Conservation (phyloP, 1,139 yeast species). For the Diutina ranongensis region DNA sequence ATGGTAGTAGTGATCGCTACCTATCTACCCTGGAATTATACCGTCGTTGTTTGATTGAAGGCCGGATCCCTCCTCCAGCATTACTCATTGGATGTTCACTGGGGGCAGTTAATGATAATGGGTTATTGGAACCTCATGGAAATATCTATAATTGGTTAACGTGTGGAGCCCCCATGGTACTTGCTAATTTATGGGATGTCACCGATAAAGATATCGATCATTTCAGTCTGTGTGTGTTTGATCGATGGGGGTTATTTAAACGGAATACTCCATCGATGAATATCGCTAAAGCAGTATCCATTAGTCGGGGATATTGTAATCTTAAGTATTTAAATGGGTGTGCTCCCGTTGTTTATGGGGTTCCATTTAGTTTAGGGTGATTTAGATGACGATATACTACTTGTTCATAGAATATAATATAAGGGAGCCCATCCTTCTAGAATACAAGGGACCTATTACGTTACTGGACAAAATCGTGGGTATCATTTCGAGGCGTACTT, state of each 20-base stretch:
- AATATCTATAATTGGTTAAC: slow-evolving; percentile 63
- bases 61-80: slow-evolving; percentile 45
- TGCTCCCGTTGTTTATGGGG: slow-evolving; percentile 70
- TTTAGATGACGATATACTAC: too few species aligned
- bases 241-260: slow-evolving; percentile 51
- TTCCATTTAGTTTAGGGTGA: slow-evolving; percentile 32
- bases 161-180: slow-evolving; percentile 73
- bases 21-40: slow-evolving; percentile 24
- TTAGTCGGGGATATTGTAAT: slow-evolving; percentile 52
- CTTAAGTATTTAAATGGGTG: slow-evolving; percentile 65
- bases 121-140: slow-evolving; percentile 64
- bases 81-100: slow-evolving; percentile 90
- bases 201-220: slow-evolving; percentile 90
- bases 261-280: slow-evolving; percentile 12
- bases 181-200: slow-evolving; percentile 93
- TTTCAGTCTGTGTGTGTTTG: slow-evolving; percentile 51
- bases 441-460: background rate
- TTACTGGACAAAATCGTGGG: too few species aligned
- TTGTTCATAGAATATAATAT: too few species aligned
- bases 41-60: slow-evolving; percentile 13
- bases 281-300: slow-evolving; percentile 38
- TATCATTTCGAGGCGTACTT: too few species aligned
- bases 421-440: too few species aligned
- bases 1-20: slow-evolving; percentile 90
- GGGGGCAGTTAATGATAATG: slow-evolving; percentile 50